Base-by-base conservation (phyloP, 768 basidiomycete genomes). In the Termitomyces sp. region DNA sequence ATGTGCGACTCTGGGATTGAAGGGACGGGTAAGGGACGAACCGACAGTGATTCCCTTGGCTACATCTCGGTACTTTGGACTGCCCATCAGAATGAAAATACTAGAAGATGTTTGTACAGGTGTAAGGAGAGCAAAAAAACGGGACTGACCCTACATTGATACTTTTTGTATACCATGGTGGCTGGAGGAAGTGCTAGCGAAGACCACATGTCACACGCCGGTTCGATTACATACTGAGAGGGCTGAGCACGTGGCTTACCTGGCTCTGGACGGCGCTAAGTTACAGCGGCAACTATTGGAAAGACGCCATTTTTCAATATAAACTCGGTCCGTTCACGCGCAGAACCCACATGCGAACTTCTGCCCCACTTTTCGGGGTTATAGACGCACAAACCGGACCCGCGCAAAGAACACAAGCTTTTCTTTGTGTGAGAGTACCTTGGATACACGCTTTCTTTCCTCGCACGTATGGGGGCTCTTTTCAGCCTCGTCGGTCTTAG, bases 11-110 rank as follows among this genome's bases (percentile, higher is more conserved):
- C 10, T 3, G 29, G 18, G 51, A 45, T 54, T 48, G 34, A 22
- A 29, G n/a, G 37, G 37, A 33, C 42, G 50, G 16, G 41, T 49
- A 44, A n/a, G 26, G 5, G 46, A 26, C 77, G 54, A 62, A 81
- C 82, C 82, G 79, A 67, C 82, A 83, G 37, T 66, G 71, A 44
- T 70, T 70, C 29, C 82, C 82, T 60, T 82, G 75, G 36, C 65
- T 73, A 60, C 82, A 83, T 29, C 68, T 69, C 8, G 78, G 77
- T 55, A 71, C 72, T 49, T 80, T 66, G 3, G 75, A 68, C 24
- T 66, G 68, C 15, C 81, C 82, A 42, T 67, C 64, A 53, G 71
- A 71, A 58, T 81, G 77, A 51, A 78, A 83, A 65, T 84, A 74
- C 82, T 83, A 20, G 12, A 15, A 5, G 8, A 36, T 47, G 36